Conservation (phyloP, 176 grass and related monocot genomes). For the Cenchrus purpureus region DNA sequence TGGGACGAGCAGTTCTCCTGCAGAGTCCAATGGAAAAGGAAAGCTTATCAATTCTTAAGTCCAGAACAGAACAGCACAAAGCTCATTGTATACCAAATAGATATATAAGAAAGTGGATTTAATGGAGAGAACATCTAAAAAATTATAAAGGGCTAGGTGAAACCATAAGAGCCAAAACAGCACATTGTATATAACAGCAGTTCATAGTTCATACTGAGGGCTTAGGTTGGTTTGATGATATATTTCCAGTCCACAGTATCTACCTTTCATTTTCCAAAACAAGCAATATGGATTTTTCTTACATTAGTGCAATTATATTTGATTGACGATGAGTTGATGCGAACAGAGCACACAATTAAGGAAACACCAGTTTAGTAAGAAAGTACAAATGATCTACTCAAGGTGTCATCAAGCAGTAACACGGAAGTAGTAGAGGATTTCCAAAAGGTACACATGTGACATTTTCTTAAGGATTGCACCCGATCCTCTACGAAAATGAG, state of each 20-base stretch:
- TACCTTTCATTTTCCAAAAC: background rate
- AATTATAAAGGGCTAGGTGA: background rate
- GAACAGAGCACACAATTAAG: conserved; percentile 16
- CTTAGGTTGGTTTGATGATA: background rate
- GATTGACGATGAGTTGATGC: background rate
- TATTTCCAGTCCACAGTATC: background rate
- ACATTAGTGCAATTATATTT: conserved; percentile 8
- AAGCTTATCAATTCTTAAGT: conserved; percentile 27
- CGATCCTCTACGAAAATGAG: conserved; percentile 5
- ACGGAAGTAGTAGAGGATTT: conserved; percentile 25
- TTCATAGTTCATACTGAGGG: background rate
- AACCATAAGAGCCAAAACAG: conserved; percentile 26
- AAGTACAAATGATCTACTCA: conserved; percentile 28
- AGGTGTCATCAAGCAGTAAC: conserved; percentile 27
- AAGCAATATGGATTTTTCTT: conserved; percentile 25
- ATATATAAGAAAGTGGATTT: conserved; percentile 28
- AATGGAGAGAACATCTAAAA: background rate
- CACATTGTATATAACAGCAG: background rate
- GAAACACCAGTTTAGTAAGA: background rate
- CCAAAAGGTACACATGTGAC: background rate
- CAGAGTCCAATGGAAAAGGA: conserved; percentile 24
- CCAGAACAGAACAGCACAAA: conserved; percentile 28
- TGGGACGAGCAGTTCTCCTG: conserved; percentile 61
- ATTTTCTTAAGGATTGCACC: conserved; percentile 7
- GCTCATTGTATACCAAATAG: conserved; percentile 19